Evolutionary conservation across 73 alveolate species (phyloP).

Genomic region (Effrenium voratum): DNA sequence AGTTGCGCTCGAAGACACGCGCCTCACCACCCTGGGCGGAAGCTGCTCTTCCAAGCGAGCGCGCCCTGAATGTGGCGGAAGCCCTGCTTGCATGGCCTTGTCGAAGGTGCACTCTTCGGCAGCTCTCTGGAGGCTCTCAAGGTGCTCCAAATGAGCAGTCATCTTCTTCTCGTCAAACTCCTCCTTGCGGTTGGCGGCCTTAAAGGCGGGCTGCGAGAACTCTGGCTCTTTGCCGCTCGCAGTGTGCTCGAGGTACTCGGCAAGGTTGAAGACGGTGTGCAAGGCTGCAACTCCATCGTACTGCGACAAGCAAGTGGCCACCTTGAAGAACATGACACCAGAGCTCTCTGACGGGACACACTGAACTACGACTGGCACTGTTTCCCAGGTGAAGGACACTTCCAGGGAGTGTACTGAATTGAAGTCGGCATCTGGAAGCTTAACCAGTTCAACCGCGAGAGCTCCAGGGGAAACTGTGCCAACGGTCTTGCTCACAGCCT

Average conservation of each 20-base stretch:
- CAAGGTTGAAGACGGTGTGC: slow-evolving; percentile 37
- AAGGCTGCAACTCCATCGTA: slow-evolving; percentile 6
- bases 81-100: neutral
- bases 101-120: neutral
- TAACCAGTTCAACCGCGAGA: neutral
- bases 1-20: neutral
- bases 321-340: neutral
- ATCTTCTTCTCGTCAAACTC: slow-evolving; percentile 35
- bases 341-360: neutral
- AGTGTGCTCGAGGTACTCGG: neutral
- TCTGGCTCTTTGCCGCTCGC: neutral
- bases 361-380: slow-evolving; percentile 2
- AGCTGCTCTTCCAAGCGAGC: slow-evolving; percentile 24
- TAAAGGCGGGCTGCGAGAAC: neutral
- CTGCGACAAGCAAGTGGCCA: neutral
- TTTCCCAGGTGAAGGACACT: neutral
- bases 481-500: neutral
- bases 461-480: neutral
- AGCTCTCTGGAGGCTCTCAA: neutral
- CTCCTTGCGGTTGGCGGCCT: neutral
- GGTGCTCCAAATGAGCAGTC: slow-evolving; percentile 1
- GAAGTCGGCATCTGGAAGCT: neutral
- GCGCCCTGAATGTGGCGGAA: neutral
- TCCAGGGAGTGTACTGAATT: neutral
- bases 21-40: neutral